Evolutionary conservation across 73 alveolate genomes (phyloP).

Genomic region (Tetrahymena elliotti): DNA sequence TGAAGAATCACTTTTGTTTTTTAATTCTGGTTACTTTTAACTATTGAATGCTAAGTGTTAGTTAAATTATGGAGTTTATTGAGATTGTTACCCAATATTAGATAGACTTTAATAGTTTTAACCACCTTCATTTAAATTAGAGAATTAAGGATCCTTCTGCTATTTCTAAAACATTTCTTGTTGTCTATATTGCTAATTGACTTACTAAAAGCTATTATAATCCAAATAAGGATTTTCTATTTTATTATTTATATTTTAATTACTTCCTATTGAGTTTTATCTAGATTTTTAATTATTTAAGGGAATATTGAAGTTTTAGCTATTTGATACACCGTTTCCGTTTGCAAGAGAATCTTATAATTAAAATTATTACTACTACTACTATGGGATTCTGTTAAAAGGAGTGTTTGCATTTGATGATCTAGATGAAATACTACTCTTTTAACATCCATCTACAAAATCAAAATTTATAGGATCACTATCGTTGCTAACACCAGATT

Average conservation of each 20-base stretch:
- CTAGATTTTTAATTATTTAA: not conserved
- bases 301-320: not conserved
- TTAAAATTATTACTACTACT: not conserved
- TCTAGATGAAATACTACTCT: not conserved
- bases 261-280: not conserved
- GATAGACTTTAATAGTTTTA: not conserved
- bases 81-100: not conserved
- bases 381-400: not conserved
- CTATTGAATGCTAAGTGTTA: not conserved
- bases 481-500: not conserved
- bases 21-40: not conserved
- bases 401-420: not conserved
- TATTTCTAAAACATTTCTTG: not conserved
- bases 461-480: not conserved
- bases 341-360: not conserved
- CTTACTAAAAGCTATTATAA: not conserved
- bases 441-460: not conserved
- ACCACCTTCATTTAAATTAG: not conserved
- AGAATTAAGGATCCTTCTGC: not conserved
- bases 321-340: not conserved
- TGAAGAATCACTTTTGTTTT: not conserved
- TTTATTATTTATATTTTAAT: not conserved
- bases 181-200: not conserved
- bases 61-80: not conserved
- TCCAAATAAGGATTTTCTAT: not conserved